Percentiles rank a stretch among this genome's conserved stretches.
Evolutionary conservation across 371 early-diverging fungal species (phyloP).

Genomic region (Chytridium lagenaria): DNA sequence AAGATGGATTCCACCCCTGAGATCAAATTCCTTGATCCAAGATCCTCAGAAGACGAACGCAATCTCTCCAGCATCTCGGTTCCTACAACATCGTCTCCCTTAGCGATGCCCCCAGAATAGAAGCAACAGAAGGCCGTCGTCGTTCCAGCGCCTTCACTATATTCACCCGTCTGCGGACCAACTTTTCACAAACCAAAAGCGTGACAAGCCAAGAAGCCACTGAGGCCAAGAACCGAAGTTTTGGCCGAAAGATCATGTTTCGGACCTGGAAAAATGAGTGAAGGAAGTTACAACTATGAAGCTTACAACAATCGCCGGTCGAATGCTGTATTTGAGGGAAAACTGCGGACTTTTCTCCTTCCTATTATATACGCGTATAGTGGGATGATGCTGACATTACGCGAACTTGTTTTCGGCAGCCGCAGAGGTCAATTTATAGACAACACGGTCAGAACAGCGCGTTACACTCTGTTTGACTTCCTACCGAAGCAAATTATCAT

Average conservation of each 20-base stretch:
- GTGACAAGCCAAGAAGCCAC: background rate
- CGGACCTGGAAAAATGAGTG: background rate
- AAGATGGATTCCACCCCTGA: no score
- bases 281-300: conserved; percentile 15
- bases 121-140: background rate
- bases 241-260: conserved; percentile 10
- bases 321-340: background rate
- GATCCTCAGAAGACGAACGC: background rate
- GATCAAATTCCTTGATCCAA: background rate
- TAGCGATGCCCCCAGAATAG: background rate
- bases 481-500: conserved; percentile 91
- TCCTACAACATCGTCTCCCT: background rate
- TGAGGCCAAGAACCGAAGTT: background rate
- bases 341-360: background rate
- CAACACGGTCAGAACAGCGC: conserved; percentile 82
- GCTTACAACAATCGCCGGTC: background rate
- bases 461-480: conserved; percentile 85
- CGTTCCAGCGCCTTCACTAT: conserved; percentile 6
- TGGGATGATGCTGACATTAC: background rate
- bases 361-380: background rate
- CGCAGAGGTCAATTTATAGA: conserved; percentile 28
- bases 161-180: background rate
- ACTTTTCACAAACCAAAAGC: background rate
- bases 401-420: background rate
- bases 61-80: background rate